These are phyloP conservation scores for Penicillium sp. DNA, from an alignment of 2,329 filamentous ascomycete species.

Conservation along the genomic window DNA sequence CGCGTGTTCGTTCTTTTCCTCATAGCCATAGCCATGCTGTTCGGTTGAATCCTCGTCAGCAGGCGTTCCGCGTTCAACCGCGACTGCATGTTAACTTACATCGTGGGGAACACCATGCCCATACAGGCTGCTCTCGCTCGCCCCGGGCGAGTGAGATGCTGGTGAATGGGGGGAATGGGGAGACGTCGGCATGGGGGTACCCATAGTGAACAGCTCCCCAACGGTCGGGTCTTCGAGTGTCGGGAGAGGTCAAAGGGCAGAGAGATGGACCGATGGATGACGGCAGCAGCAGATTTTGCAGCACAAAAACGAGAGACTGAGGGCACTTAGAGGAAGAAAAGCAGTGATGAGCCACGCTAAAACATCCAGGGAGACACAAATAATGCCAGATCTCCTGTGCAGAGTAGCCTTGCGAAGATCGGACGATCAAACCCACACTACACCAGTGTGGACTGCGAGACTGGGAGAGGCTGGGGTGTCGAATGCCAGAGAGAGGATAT, in stretches of 20 bases:
- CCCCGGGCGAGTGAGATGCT: slow-evolving; percentile 16
- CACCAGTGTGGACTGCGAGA: slow-evolving; percentile 1
- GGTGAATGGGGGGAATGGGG: slow-evolving; percentile 18
- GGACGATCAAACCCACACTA: slow-evolving; percentile 3
- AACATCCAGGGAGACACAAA: slow-evolving; percentile 9
- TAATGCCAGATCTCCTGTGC: slow-evolving; percentile 12
- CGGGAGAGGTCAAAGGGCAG: background rate
- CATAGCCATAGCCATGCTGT: slow-evolving; percentile 17
- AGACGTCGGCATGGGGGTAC: slow-evolving; percentile 15
- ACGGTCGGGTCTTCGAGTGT: slow-evolving; percentile 2
- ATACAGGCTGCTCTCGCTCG: slow-evolving; percentile 17
- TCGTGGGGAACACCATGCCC: slow-evolving; percentile 10
- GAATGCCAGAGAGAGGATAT: background rate
- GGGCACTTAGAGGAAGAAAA: no score
- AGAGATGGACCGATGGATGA: background rate
- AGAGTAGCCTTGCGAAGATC: slow-evolving; percentile 7
- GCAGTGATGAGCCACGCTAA: slow-evolving; percentile 2
- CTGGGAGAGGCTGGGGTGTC: background rate
- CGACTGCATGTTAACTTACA: slow-evolving; percentile 13
- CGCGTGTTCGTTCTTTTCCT: slow-evolving; percentile 19
- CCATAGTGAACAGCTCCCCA: slow-evolving; percentile 17
- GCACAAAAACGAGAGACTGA: no score
- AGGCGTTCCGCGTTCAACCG: background rate
- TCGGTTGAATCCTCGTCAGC: background rate
- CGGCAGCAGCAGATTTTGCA: background rate